phyloP scores from a whole-genome alignment of 129 eudicot species.

The Artemisia tridentata region DNA sequence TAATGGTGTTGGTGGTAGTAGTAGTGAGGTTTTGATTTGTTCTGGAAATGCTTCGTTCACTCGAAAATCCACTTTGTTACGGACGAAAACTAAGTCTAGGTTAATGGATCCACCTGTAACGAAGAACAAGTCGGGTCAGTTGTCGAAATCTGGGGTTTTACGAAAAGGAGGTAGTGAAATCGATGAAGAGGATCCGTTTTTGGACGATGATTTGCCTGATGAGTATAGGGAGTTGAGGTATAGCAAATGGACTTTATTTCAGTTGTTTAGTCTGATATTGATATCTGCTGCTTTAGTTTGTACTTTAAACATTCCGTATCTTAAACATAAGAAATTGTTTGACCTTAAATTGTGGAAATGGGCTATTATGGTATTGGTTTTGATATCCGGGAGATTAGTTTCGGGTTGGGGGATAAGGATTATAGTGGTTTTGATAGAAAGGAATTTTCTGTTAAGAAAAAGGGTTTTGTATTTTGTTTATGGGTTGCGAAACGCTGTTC shows the following conservation, averaged over 20 bases:
- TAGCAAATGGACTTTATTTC: constrained; percentile 36
- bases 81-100: constrained; percentile 38
- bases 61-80: constrained; percentile 22
- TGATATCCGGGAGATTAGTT: constrained; percentile 51
- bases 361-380: constrained; percentile 46
- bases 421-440: constrained; percentile 37
- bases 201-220: constrained; percentile 38
- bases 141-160: constrained; percentile 18
- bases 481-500: constrained; percentile 65
- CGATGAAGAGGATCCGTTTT: constrained; percentile 37
- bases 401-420: constrained; percentile 51
- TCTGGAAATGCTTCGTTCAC: constrained; percentile 27
- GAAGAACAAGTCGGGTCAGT: constrained; percentile 26
- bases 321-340: constrained; percentile 24
- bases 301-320: constrained; percentile 22
- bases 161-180: constrained; percentile 27
- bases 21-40: constrained; percentile 29
- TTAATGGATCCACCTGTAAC: constrained; percentile 33
- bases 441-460: constrained; percentile 46
- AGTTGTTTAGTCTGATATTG: constrained; percentile 31
- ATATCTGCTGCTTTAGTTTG: constrained; percentile 32
- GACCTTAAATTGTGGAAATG: constrained; percentile 53
- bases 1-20: constrained; percentile 2
- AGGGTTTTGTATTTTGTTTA: constrained; percentile 58
- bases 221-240: constrained; percentile 33